Evolutionary conservation across 225 moss, liverwort and hornwort genomes (phyloP).

Genomic region (Sphagnum contortum): DNA sequence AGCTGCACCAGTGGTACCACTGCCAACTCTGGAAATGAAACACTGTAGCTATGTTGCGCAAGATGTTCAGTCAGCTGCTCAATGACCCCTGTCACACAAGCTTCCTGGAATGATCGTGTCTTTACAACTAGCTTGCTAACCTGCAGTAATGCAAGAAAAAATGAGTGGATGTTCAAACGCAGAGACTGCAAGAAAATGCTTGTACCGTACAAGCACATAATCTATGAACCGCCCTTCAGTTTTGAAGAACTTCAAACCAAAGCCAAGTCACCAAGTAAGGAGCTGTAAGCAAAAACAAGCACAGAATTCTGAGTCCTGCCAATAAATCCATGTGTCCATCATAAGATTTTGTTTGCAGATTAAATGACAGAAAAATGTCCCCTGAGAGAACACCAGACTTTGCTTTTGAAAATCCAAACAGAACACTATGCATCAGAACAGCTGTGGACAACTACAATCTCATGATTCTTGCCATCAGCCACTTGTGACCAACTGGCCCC

Average conservation of each 20-base stretch:
- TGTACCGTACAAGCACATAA: no score
- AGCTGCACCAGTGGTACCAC: conserved; percentile 78
- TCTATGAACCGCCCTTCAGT: no score
- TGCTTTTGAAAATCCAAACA: no score
- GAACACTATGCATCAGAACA: no score
- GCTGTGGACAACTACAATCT: no score
- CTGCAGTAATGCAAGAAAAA: conserved; percentile 15
- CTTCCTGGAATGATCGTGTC: conserved; percentile 83
- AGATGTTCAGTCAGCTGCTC: conserved; percentile 84
- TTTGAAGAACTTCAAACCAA: no score
- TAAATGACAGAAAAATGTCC: not conserved
- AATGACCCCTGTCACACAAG: conserved; percentile 68
- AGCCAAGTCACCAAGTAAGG: not conserved
- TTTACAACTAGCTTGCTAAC: conserved; percentile 62
- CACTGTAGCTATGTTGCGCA: conserved; percentile 73
- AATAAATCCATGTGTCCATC: not conserved
- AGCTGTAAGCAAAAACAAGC: not conserved
- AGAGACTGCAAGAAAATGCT: no score
- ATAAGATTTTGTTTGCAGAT: not conserved
- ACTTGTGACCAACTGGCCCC: no score
- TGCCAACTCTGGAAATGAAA: conserved; percentile 88
- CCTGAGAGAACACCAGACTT: not conserved
- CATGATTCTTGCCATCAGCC: no score
- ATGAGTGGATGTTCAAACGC: not conserved
- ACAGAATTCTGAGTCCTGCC: not conserved